Conservation (phyloP, 176 grass and related monocot species). For the Poa pratensis region DNA sequence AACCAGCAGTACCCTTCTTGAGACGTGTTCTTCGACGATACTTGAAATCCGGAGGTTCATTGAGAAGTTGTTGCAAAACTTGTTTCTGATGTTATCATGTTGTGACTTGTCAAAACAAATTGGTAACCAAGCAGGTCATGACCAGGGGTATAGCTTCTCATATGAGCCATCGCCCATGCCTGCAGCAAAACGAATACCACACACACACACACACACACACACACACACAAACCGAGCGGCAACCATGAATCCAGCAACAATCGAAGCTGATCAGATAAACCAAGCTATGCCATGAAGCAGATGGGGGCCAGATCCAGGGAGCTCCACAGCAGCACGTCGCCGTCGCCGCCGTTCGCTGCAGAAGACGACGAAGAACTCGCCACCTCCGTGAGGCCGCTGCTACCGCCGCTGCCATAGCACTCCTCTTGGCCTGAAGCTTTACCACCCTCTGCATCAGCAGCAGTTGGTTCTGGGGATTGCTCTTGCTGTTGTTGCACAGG, state of each 20-base stretch:
- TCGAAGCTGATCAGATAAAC: slow-evolving; percentile 20
- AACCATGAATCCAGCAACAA: background rate
- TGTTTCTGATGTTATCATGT: background rate
- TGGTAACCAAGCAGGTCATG: slow-evolving; percentile 37
- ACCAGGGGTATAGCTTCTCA: slow-evolving; percentile 10
- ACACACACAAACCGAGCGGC: slow-evolving; percentile 3
- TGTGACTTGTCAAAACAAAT: slow-evolving; percentile 1
- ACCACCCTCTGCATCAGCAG: background rate
- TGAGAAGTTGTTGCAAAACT: background rate
- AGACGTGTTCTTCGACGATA: background rate
- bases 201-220: background rate
- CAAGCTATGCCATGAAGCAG: slow-evolving; percentile 43
- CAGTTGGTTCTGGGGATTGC: background rate
- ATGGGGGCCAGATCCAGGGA: slow-evolving; percentile 65
- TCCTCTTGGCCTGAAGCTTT: slow-evolving; percentile 36
- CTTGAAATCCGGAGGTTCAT: background rate
- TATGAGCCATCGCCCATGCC: slow-evolving; percentile 38
- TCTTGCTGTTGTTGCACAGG: background rate
- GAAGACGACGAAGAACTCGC: slow-evolving; percentile 23
- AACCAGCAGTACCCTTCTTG: background rate
- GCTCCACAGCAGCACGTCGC: slow-evolving; percentile 63
- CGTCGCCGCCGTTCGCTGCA: background rate
- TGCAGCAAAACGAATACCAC: slow-evolving; percentile 34
- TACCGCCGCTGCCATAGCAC: background rate
- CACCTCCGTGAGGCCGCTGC: background rate